These are phyloP conservation scores for Prunella vulgaris DNA, from an alignment of 257 asterid species.

Conservation along the genomic window DNA sequence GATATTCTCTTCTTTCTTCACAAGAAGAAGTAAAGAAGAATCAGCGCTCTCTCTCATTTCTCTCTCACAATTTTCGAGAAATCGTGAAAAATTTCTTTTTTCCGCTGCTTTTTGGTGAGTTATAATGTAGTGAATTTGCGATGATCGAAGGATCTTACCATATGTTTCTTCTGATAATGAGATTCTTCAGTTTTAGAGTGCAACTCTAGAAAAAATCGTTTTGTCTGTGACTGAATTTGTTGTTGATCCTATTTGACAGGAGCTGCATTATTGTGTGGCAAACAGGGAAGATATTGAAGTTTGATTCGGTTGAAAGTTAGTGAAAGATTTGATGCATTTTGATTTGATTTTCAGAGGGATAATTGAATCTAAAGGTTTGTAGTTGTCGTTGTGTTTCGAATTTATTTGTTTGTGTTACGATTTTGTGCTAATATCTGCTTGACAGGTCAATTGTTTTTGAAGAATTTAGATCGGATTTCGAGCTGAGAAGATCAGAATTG, in stretches of 20 bases:
- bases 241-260: slow-evolving; percentile 19
- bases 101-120: slow-evolving; percentile 32
- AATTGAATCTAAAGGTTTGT: slow-evolving; percentile 24
- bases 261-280: slow-evolving; percentile 20
- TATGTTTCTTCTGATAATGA: neutral
- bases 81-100: neutral
- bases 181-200: slow-evolving; percentile 16
- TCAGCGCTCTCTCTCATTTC: slow-evolving; percentile 19
- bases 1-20: slow-evolving; percentile 28
- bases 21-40: slow-evolving; percentile 29
- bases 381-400: neutral
- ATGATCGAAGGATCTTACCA: slow-evolving; percentile 16
- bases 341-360: slow-evolving; percentile 20
- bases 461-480: slow-evolving; percentile 33
- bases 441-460: slow-evolving; percentile 25
- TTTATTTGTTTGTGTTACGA: neutral
- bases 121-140: slow-evolving; percentile 39
- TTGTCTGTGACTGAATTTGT: slow-evolving; percentile 8
- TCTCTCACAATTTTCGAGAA: slow-evolving; percentile 16
- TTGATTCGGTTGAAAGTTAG: slow-evolving; percentile 16
- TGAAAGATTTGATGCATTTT: slow-evolving; percentile 17
- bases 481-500: slow-evolving; percentile 23
- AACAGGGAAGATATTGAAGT: slow-evolving; percentile 17
- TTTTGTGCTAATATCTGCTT: slow-evolving; percentile 10
- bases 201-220: neutral